Evolutionary conservation across 495 filamentous ascomycete genomes (phyloP).

Genomic region (Halenospora varia): DNA sequence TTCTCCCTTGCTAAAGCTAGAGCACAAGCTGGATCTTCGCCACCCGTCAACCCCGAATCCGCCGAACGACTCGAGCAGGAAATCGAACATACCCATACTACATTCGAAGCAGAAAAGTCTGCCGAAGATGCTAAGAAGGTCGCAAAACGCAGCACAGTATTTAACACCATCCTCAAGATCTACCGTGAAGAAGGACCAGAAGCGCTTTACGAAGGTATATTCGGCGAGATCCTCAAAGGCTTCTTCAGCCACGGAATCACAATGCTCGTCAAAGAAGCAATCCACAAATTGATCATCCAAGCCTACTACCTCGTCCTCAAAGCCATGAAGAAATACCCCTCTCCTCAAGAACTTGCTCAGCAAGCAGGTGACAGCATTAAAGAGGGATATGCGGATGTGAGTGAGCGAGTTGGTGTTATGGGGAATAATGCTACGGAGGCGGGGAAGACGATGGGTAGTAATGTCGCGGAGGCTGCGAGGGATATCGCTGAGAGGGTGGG

Average conservation of each 20-base stretch:
- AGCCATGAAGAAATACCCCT: slow-evolving; percentile 17
- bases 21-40: slow-evolving; percentile 50
- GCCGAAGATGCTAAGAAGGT: slow-evolving; percentile 13
- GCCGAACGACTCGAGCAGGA: slow-evolving; percentile 7
- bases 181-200: slow-evolving; percentile 60
- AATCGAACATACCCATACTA: slow-evolving; percentile 12
- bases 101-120: slow-evolving; percentile 17
- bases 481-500: slow-evolving; percentile 10
- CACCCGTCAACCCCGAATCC: slow-evolving; percentile 14
- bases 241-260: slow-evolving; percentile 86
- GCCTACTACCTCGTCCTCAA: slow-evolving; percentile 19
- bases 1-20: slow-evolving; percentile 79
- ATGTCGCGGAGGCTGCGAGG: slow-evolving; percentile 12
- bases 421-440: not conserved
- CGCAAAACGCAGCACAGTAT: slow-evolving; percentile 46
- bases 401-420: slow-evolving; percentile 3
- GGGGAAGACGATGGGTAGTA: not conserved
- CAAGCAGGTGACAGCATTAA: slow-evolving; percentile 6
- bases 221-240: slow-evolving; percentile 73
- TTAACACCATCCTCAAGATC: slow-evolving; percentile 59
- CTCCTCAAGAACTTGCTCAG: slow-evolving; percentile 8
- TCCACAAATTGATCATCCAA: slow-evolving; percentile 69
- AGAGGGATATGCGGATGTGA: not conserved
- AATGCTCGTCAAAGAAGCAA: slow-evolving; percentile 82
- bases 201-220: slow-evolving; percentile 74